Base-by-base conservation (phyloP, 2,329 filamentous ascomycete species). In the Scedosporium aurantiacum region DNA sequence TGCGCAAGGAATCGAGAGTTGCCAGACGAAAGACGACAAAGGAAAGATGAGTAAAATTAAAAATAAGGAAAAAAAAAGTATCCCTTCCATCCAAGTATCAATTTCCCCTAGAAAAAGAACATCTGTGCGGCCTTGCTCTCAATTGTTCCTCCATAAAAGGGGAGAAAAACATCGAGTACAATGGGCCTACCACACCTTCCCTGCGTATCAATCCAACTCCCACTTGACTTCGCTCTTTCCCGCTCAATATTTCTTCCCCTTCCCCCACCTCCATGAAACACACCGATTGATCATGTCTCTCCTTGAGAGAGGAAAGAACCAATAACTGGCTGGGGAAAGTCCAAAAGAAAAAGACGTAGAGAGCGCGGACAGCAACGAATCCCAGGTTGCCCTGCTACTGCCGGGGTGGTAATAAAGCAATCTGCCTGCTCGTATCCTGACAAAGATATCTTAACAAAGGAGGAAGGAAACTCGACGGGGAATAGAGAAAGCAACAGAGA, bases 401-500 rank as follows among this genome's bases (percentile, higher is more conserved):
- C 50, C 23, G 50, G 50, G 50, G 47, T 21, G 23, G 55, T 37
- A 57, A 16, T 41, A 57, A 40, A 56, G 25, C 27, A 37, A 57
- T 57, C 28, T 37, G 37, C 23, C 55, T 37, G 55, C 28, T n/a
- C 65, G 68, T 71, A 69, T 69, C 68, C 68, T 67, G 72, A 70
- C 69, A 70, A 66, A 67, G 68, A 67, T 62, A 57, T 66, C 75
- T 74, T 74, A 74, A 75, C 73, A 74, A 68, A 70, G 65, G 68
- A 60, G 63, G 67, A 74, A 74, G 23, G 23, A 54, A n/a, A 6
- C 8, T 47, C n/a, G 43, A 18, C 37, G 66, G 68, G 71, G 68
- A 71, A 74, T 74, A 73, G 72, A 75, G 77, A 73, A 60, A 45
- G 57, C 70, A 66, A 68, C 65, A 66, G 64, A 66, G 72, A 79